phyloP scores from a whole-genome alignment of 2,329 filamentous ascomycete species.

The Leptographium radiaticola region DNA sequence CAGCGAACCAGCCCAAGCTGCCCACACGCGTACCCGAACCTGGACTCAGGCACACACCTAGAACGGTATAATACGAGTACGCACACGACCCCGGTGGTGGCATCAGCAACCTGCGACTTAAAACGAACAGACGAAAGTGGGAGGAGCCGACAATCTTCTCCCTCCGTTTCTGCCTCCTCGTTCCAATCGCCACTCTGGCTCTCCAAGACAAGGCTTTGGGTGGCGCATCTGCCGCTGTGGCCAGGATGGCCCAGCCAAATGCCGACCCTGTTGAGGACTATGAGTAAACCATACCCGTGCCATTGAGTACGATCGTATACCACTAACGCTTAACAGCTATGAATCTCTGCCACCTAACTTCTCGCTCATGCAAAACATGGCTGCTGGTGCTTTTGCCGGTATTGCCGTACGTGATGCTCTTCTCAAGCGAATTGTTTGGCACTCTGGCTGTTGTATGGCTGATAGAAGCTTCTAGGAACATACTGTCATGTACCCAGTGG shows the following conservation, averaged over 20 bases:
- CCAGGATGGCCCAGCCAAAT: slow-evolving; percentile 57
- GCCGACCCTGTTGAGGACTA: slow-evolving; percentile 52
- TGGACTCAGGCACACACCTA: too few species aligned
- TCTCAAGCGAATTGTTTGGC: not conserved
- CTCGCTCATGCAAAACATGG: slow-evolving; percentile 87
- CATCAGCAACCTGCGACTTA: not conserved
- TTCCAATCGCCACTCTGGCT: slow-evolving; percentile 42
- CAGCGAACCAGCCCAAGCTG: not conserved
- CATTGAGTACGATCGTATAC: not conserved
- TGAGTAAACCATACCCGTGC: slow-evolving; percentile 36
- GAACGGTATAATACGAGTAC: too few species aligned
- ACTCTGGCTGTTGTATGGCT: not conserved
- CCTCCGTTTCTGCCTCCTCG: not conserved
- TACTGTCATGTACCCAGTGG: slow-evolving; percentile 97
- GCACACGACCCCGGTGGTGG: not conserved
- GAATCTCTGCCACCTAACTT: slow-evolving; percentile 91
- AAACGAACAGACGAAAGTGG: not conserved
- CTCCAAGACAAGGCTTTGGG: slow-evolving; percentile 47
- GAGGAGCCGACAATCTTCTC: not conserved
- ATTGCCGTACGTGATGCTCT: slow-evolving; percentile 57
- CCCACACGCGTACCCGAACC: too few species aligned
- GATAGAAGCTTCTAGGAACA: slow-evolving; percentile 54
- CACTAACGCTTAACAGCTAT: slow-evolving; percentile 43
- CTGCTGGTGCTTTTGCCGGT: slow-evolving; percentile 89
- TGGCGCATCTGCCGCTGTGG: slow-evolving; percentile 53